Percentiles rank a stretch among this genome's conserved stretches.
These are phyloP conservation scores for Limtongia smithiae DNA, from an alignment of 805 yeast species.

Conservation along the genomic window DNA sequence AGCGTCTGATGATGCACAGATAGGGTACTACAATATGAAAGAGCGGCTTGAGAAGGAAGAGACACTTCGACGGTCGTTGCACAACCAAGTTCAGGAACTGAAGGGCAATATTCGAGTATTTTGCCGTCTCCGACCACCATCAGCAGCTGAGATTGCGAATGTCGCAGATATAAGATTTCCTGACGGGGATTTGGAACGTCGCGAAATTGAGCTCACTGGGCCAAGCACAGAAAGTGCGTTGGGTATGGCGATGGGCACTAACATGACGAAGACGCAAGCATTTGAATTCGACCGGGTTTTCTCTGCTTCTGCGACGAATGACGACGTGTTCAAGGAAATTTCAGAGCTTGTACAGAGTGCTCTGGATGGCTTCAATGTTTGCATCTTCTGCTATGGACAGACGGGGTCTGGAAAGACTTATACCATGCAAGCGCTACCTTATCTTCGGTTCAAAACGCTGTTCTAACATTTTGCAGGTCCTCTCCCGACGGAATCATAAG, in stretches of 20 bases:
- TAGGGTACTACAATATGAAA: slow-evolving; percentile 37
- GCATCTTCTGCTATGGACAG: slow-evolving; percentile 96
- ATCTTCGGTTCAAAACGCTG: not conserved
- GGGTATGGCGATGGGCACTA: slow-evolving; percentile 28
- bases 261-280: slow-evolving; percentile 34
- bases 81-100: slow-evolving; percentile 73
- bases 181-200: slow-evolving; percentile 32
- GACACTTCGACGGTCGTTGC: slow-evolving; percentile 56
- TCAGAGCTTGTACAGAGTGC: slow-evolving; percentile 83
- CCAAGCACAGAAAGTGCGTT: slow-evolving; percentile 27
- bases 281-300: slow-evolving; percentile 82
- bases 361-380: slow-evolving; percentile 83
- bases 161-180: slow-evolving; percentile 38
- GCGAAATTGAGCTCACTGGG: slow-evolving; percentile 30
- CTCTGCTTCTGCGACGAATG: slow-evolving; percentile 50
- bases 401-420: slow-evolving; percentile 93
- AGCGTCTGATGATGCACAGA: slow-evolving; percentile 33
- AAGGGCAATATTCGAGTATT: slow-evolving; percentile 91
- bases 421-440: slow-evolving; percentile 56
- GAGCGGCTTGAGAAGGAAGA: slow-evolving; percentile 50
- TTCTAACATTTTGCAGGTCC: slow-evolving; percentile 39
- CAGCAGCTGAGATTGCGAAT: slow-evolving; percentile 28
- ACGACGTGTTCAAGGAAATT: slow-evolving; percentile 73
- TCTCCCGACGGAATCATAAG: slow-evolving; percentile 76
- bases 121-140: slow-evolving; percentile 73